A percentile compares a stretch with the other conserved stretches of the same genome.
Conservation (phyloP, 176 grass and related monocot species). For the Ensete ventricosum region DNA sequence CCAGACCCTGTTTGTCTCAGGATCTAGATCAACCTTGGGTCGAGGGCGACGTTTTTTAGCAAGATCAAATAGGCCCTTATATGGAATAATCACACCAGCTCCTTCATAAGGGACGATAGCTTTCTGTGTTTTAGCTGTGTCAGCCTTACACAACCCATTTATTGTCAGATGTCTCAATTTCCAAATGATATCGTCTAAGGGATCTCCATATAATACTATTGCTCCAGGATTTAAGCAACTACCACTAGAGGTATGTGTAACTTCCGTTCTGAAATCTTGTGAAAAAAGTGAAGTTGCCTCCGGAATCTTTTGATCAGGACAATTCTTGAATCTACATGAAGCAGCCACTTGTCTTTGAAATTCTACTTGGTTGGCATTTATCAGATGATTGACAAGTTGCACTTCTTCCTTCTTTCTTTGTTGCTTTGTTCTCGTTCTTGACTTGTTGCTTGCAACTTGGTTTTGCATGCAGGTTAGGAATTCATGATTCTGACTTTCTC, state of each 20-base stretch:
- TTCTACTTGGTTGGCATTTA: background rate
- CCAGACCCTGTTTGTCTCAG: constrained; percentile 64
- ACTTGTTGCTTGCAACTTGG: background rate
- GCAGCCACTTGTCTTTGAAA: background rate
- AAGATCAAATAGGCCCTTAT: constrained; percentile 25
- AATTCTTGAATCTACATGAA: background rate
- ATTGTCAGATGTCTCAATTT: constrained; percentile 47
- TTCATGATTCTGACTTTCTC: background rate
- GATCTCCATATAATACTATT: constrained; percentile 21
- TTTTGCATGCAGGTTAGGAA: background rate
- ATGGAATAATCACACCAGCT: constrained; percentile 48
- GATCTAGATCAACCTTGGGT: constrained; percentile 61
- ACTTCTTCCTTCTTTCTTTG: background rate
- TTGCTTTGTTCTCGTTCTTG: background rate
- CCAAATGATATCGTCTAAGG: constrained; percentile 41
- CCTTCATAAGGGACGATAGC: constrained; percentile 44
- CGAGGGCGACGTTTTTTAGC: constrained; percentile 46
- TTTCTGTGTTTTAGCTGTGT: constrained; percentile 18
- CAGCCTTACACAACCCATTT: constrained; percentile 11
- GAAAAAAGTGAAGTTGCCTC: background rate
- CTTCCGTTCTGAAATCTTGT: constrained; percentile 3
- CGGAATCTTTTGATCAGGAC: background rate
- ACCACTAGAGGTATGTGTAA: background rate
- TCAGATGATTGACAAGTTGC: too few species aligned
- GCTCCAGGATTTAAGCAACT: constrained; percentile 8